Evolutionary conservation across 2,329 filamentous ascomycete species (phyloP).

Genomic region (Paecilomyces fulvus): DNA sequence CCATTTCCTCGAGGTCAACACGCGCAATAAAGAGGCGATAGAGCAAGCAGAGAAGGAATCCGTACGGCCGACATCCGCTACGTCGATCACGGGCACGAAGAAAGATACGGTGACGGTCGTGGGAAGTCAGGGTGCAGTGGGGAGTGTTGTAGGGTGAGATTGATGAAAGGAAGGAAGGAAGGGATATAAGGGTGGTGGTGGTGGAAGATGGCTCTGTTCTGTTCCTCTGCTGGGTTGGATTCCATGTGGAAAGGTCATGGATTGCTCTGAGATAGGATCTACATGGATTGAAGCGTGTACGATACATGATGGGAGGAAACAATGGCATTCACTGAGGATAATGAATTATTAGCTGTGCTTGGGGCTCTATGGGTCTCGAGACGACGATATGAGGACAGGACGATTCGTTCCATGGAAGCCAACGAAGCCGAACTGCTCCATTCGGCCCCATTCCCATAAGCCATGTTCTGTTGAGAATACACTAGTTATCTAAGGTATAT

Average conservation of each 20-base stretch:
- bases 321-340: neutral
- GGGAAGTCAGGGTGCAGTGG: neutral
- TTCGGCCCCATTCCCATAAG: neutral
- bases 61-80: neutral
- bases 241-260: too few relatives aligned
- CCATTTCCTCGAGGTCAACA: conserved; percentile 93
- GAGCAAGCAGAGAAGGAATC: neutral
- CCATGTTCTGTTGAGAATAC: neutral
- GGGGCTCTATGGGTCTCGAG: too few relatives aligned
- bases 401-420: neutral
- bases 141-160: neutral
- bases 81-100: conserved; percentile 1
- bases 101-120: neutral
- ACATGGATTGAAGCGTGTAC: neutral
- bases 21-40: conserved; percentile 45
- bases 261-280: neutral
- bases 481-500: neutral
- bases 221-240: too few relatives aligned
- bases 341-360: neutral
- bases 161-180: neutral
- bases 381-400: neutral
- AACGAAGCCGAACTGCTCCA: neutral
- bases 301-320: neutral
- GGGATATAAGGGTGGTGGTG: neutral
- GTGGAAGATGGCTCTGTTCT: neutral